A percentile compares a stretch with the other conserved stretches of the same genome.
These are phyloP conservation scores for Pseudotulostoma volvatum DNA, from an alignment of 495 filamentous ascomycete genomes.

Conservation along the genomic window DNA sequence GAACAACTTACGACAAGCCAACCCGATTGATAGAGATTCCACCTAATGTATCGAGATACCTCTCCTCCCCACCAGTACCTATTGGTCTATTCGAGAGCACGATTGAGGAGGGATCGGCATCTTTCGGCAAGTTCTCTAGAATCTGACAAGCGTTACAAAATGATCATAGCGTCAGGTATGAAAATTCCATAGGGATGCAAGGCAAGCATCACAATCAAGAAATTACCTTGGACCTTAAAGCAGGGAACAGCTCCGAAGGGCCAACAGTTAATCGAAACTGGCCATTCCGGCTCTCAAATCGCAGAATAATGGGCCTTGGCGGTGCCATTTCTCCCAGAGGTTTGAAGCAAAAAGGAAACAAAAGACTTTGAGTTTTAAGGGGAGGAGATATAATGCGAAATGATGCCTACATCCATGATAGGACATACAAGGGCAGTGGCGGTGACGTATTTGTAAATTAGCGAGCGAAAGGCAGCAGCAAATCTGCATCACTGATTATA, in stretches of 20 bases:
- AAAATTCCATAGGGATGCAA: background rate
- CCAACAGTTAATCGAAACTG: conserved; percentile 36
- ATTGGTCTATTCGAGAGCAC: conserved; percentile 66
- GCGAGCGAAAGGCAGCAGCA: too few species aligned
- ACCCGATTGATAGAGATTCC: conserved; percentile 51
- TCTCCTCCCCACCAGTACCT: conserved; percentile 55
- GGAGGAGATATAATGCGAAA: too few species aligned
- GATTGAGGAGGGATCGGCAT: conserved; percentile 58
- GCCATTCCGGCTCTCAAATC: conserved; percentile 40
- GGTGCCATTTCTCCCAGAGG: conserved; percentile 29
- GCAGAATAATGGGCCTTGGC: conserved; percentile 28
- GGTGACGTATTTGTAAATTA: too few species aligned
- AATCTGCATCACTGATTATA: too few species aligned
- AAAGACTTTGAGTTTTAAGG: background rate
- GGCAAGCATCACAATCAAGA: too few species aligned
- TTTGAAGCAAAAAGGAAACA: conserved; percentile 7
- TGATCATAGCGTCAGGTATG: conserved; percentile 3
- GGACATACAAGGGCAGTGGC: too few species aligned
- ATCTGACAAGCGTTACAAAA: conserved; percentile 36
- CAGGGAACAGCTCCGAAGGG: conserved; percentile 30
- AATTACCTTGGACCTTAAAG: conserved; percentile 28
- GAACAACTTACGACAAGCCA: conserved; percentile 44
- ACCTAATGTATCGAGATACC: conserved; percentile 48
- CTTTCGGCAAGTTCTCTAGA: conserved; percentile 45
- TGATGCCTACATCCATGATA: too few species aligned